Conservation (phyloP, 441 rosid species). For the Sinapis alba region DNA sequence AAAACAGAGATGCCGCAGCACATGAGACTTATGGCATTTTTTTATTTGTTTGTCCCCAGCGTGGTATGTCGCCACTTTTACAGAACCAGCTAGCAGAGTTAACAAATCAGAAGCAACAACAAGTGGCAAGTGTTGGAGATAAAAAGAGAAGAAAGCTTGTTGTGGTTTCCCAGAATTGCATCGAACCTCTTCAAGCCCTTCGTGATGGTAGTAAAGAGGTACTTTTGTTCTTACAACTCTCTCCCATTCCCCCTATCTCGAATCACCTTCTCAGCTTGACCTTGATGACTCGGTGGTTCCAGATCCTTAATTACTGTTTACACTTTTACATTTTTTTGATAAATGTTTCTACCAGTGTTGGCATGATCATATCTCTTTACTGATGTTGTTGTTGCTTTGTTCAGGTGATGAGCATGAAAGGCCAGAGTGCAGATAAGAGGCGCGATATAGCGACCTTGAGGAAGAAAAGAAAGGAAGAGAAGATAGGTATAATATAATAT, state of each 20-base stretch:
- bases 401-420: conserved; percentile 64
- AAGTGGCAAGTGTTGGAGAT: conserved; percentile 39
- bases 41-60: conserved; percentile 59
- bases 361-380: not conserved
- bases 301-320: not conserved
- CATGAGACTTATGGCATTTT: not conserved
- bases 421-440: conserved; percentile 58
- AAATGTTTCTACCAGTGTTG: not conserved
- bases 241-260: not conserved
- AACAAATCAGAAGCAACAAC: conserved; percentile 48
- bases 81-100: conserved; percentile 83
- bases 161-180: conserved; percentile 79
- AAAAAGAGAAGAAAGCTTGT: conserved; percentile 66
- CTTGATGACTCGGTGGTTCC: conserved; percentile 2
- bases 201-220: conserved; percentile 78
- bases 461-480: conserved; percentile 83
- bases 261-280: not conserved
- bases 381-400: conserved; percentile 19
- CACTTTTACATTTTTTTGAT: not conserved
- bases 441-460: conserved; percentile 48
- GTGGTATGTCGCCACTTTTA: conserved; percentile 71
- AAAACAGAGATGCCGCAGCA: conserved; percentile 6
- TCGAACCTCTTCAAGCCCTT: conserved; percentile 95
- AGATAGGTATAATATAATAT: conserved; percentile 56
- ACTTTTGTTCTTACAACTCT: too few relatives aligned